Evolutionary conservation across 2,329 filamentous ascomycete genomes (phyloP), one percentile per base, ranked within the genome.

Genomic region (Epichloe scottii): DNA sequence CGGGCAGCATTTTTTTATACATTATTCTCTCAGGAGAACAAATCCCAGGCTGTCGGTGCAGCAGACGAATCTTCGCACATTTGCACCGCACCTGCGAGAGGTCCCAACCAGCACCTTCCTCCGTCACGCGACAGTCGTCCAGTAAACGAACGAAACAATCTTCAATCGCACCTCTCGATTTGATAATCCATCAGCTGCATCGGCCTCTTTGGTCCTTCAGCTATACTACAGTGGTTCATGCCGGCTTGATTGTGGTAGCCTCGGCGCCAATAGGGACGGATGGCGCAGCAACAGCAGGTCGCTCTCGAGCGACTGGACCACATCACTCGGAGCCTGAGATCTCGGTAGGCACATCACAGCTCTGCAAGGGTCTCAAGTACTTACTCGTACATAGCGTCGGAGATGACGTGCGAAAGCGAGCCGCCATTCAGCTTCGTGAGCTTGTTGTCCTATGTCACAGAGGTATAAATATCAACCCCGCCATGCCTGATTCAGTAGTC

Each of bases 301-400:
- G 75, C 77, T 58, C 68, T 79, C 52, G 74, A 77, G 65, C 72
- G 71, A 57, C 72, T 80, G 50, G 77, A 81, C 51, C 67, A 70
- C 50, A 71, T 79, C 54, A 71, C 73, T 14, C 74, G 75, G 55
- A 77, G 79, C 55, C 68, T 81, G 35, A 74, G 72, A 57, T 78
- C 77, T 53, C 76, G 75, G 77, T 81, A 60, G 52, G 68, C 51
- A 43, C 30, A 4, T n/a, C 4, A n/a, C 15, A 23, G 23, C 37
- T 19, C 38, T 23, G 2, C 3, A 38, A 17, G 26, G 23, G 12
- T 15, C 3, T 48, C 30, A 46, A 59, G 63, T 51, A 62, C 52
- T n/a, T 15, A 15, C 19, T n/a, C 2, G 46, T 4, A 8, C 2
- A 3, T 10, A 70, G 68, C 23, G 56, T 55, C 19, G 59, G 60